phyloP scores from a whole-genome alignment of 176 grass and related monocot genomes.

The Lolium multiflorum region DNA sequence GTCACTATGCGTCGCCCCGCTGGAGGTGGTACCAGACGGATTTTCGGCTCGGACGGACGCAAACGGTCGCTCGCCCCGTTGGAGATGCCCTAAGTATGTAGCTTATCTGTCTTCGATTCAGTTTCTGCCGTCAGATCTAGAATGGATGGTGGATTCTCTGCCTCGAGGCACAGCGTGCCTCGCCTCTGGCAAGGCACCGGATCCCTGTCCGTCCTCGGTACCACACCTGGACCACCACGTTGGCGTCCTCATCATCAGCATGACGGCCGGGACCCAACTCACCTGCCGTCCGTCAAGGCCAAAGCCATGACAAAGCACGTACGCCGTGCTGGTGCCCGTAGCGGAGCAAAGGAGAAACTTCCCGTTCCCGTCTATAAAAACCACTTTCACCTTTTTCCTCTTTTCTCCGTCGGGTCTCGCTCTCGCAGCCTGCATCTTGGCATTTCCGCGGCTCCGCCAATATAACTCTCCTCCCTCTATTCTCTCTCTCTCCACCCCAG shows the following conservation, averaged over 20 bases:
- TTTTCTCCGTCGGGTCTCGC: neutral
- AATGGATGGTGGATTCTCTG: no score
- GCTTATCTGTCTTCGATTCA: no score
- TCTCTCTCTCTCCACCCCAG: constrained; percentile 34
- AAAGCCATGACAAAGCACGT: no score
- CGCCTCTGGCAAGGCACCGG: no score
- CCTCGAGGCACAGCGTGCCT: no score
- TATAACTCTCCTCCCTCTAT: neutral
- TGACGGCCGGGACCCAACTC: neutral
- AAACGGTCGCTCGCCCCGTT: no score
- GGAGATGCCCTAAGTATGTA: no score
- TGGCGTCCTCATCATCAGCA: neutral
- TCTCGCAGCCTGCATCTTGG: constrained; percentile 36
- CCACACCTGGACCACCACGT: constrained; percentile 42
- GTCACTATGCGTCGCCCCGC: no score
- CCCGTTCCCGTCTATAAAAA: neutral
- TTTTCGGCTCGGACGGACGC: no score
- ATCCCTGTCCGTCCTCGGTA: neutral
- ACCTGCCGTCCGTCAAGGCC: no score
- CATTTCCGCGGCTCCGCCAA: constrained; percentile 38
- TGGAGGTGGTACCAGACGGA: no score
- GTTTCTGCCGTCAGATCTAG: no score
- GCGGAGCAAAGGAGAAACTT: neutral
- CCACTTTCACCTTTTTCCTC: neutral
- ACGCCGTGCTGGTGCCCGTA: constrained; percentile 44